Evolutionary conservation across 371 early-diverging fungal genomes (phyloP).

Genomic region (Dinochytrium kinnereticum): DNA sequence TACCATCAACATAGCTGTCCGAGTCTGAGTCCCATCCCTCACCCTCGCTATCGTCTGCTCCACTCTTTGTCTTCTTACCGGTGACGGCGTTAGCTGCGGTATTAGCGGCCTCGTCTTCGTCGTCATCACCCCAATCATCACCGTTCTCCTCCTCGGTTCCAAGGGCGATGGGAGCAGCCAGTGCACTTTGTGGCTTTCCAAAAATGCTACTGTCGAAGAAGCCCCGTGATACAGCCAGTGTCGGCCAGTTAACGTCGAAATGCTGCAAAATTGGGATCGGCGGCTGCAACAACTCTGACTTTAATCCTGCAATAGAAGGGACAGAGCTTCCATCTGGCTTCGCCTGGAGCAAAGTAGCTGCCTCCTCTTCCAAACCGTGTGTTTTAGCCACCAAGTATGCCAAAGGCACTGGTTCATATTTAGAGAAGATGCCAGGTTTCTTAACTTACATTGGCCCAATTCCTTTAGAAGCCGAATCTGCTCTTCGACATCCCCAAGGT

Average conservation of each 20-base stretch:
- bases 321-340: slow-evolving; percentile 57
- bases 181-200: slow-evolving; percentile 41
- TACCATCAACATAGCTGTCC: slow-evolving; percentile 24
- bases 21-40: slow-evolving; percentile 70
- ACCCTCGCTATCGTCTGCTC: slow-evolving; percentile 57
- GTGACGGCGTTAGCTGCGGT: background rate
- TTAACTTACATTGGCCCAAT: slow-evolving; percentile 75
- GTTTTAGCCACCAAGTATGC: slow-evolving; percentile 92
- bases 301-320: background rate
- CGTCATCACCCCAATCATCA: slow-evolving; percentile 73
- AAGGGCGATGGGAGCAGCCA: slow-evolving; percentile 47
- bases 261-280: slow-evolving; percentile 71
- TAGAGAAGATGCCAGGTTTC: background rate
- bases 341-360: slow-evolving; percentile 75
- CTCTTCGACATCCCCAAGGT: slow-evolving; percentile 86
- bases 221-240: slow-evolving; percentile 70
- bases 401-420: slow-evolving; percentile 62
- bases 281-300: slow-evolving; percentile 66
- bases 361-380: slow-evolving; percentile 83
- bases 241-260: slow-evolving; percentile 86
- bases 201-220: slow-evolving; percentile 60
- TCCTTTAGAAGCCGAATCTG: slow-evolving; percentile 81
- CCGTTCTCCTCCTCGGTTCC: slow-evolving; percentile 63
- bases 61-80: slow-evolving; percentile 27
- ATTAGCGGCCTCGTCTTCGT: slow-evolving; percentile 56